Base-by-base conservation (phyloP, 2,329 filamentous ascomycete species). In the Verticillium klebahnii region DNA sequence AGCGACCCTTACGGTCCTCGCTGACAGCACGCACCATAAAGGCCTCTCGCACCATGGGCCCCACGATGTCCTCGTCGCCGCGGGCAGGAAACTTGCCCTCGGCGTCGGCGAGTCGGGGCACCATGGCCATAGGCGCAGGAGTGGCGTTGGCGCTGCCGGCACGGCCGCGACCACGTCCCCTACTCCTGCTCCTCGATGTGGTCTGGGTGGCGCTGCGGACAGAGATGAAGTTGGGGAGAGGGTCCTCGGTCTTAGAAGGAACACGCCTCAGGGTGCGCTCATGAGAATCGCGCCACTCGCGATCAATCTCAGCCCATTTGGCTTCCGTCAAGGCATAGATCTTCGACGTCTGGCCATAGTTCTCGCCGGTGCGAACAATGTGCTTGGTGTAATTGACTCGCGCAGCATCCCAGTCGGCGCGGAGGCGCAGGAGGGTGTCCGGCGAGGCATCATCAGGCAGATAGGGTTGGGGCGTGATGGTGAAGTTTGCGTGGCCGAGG, bases 401-500 rank as follows among this genome's bases (percentile, higher is more conserved):
- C 32, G 94, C 94, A 37, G 85, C 77, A 68, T 94, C 89, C 93
- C 93, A 97, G 70, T 96, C 90, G 7, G 85, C 81, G 59, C 90
- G 87, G 58, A 97, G 81, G 70, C 87, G 83, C 37, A 83, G 83
- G 31, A 86, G 75, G 1, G 79, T 73, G 5, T 84, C 81, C 11
- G 88, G 71, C 66, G 89, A 86, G 65, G 85, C 85, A 2, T 72
- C 71, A 17, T 87, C 82, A 0, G 92, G 89, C 9, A 85, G 75
- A 70, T 97, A 97, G 0, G 93, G 94, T 72, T 89, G 85, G 0
- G 93, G 93, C 25, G 85, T 79, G 68, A 98, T 96, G 69, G 86
- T 93, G 73, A 96, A 97, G 78, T 98, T 97, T 66, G 93, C 93
- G 72, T 98, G 93, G 32, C 94, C 94, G 15, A 98, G 85, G 61